Percentiles rank a stretch among this genome's conserved stretches.
Evolutionary conservation across 257 asterid species (phyloP).

Genomic region (Gentiana straminea): DNA sequence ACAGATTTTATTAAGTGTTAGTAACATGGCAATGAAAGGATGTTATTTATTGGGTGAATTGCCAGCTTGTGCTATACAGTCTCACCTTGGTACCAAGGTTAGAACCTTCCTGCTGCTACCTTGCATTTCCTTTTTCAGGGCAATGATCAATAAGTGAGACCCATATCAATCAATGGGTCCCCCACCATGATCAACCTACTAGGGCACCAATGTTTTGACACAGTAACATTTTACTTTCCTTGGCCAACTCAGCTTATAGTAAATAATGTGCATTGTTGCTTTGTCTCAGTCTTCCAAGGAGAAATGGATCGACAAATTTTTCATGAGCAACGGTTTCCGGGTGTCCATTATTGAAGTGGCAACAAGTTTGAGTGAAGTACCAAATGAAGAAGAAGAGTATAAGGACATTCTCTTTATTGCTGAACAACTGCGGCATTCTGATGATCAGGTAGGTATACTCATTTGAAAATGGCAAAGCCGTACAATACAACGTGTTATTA

Average conservation of each 20-base stretch:
- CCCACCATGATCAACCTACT: too few relatives aligned
- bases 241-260: constrained; percentile 4
- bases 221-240: neutral
- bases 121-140: neutral
- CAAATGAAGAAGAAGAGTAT: constrained; percentile 12
- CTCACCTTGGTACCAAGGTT: constrained; percentile 38
- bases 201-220: too few relatives aligned
- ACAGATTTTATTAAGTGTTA: constrained; percentile 31
- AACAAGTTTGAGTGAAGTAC: constrained; percentile 24
- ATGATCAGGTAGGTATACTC: constrained; percentile 53
- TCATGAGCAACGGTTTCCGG: constrained; percentile 52
- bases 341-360: constrained; percentile 37
- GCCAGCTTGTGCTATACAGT: constrained; percentile 46
- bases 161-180: too few relatives aligned
- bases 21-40: constrained; percentile 65
- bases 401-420: constrained; percentile 38
- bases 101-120: constrained; percentile 10
- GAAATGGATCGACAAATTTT: constrained; percentile 53
- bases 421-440: constrained; percentile 68
- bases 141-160: too few relatives aligned
- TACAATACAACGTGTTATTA: neutral
- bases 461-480: too few relatives aligned
- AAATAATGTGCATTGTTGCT: constrained; percentile 3
- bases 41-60: constrained; percentile 57
- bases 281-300: constrained; percentile 24